These are phyloP conservation scores for Houttuynia cordata DNA, from an alignment of 164 flowering plant genomes.

Conservation along the genomic window DNA sequence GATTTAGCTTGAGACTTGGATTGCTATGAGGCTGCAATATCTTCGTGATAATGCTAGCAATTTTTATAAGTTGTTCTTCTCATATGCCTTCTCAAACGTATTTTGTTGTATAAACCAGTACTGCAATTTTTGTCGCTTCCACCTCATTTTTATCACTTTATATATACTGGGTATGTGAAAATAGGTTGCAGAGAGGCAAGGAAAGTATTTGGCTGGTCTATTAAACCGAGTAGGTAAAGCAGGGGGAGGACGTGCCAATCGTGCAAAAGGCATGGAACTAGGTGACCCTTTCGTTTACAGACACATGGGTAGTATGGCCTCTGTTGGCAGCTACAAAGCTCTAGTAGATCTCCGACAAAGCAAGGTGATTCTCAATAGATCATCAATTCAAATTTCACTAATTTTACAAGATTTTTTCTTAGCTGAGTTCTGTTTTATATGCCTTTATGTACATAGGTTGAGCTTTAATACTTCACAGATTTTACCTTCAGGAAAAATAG, in stretches of 20 bases:
- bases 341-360: constrained; percentile 69
- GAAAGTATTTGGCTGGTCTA: constrained; percentile 52
- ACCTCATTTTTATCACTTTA: not conserved
- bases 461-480: too few relatives aligned
- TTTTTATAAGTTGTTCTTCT: too few relatives aligned
- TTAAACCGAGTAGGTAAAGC: constrained; percentile 50
- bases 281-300: constrained; percentile 81
- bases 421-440: not conserved
- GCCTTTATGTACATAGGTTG: too few relatives aligned
- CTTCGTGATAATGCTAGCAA: too few relatives aligned
- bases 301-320: constrained; percentile 88
- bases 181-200: constrained; percentile 87
- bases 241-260: constrained; percentile 54
- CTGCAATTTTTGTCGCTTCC: not conserved
- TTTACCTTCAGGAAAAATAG: too few relatives aligned
- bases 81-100: too few relatives aligned
- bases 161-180: not conserved
- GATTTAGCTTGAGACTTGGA: too few relatives aligned
- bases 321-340: constrained; percentile 78
- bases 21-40: too few relatives aligned
- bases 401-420: not conserved
- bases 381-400: not conserved
- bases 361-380: constrained; percentile 33
- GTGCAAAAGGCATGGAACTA: constrained; percentile 30
- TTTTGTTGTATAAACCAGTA: not conserved